phyloP scores from a whole-genome alignment of 495 filamentous ascomycete species.

The Aspergillus saccharolyticus region DNA sequence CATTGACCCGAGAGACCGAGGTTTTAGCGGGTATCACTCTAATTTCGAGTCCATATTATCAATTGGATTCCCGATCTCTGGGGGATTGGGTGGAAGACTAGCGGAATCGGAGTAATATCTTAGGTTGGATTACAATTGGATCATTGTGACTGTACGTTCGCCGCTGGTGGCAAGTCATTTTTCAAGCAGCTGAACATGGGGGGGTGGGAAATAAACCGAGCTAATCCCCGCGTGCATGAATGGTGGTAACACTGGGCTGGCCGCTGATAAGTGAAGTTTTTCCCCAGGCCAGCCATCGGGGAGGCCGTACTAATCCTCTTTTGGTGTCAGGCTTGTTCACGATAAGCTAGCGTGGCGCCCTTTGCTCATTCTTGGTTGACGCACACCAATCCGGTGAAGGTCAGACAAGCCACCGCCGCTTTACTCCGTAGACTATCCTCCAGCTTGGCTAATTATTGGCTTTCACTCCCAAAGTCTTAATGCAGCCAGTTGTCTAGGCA shows the following conservation, averaged over 20 bases:
- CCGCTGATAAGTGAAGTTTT: not conserved
- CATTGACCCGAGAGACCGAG: not conserved
- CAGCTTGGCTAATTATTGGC: not conserved
- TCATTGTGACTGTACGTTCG: not conserved
- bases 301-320: not conserved
- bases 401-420: not conserved
- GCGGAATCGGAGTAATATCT: not conserved
- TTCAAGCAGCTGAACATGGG: no score
- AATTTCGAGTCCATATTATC: not conserved
- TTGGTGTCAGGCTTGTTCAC: conserved; percentile 16
- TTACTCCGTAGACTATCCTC: not conserved
- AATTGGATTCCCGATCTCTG: not conserved
- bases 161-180: not conserved
- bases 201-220: no score
- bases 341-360: conserved; percentile 18
- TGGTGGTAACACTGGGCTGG: not conserved
- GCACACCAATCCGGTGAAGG: not conserved
- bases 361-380: not conserved
- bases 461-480: not conserved
- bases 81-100: not conserved
- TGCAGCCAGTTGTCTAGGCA: not conserved
- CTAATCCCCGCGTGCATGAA: not conserved
- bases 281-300: not conserved
- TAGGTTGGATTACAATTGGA: not conserved
- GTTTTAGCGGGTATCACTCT: not conserved